Percentiles rank a stretch among this genome's conserved stretches.
These are phyloP conservation scores for Sphagnum fallax DNA, from an alignment of 228 moss, liverwort and hornwort species.

Conservation along the genomic window DNA sequence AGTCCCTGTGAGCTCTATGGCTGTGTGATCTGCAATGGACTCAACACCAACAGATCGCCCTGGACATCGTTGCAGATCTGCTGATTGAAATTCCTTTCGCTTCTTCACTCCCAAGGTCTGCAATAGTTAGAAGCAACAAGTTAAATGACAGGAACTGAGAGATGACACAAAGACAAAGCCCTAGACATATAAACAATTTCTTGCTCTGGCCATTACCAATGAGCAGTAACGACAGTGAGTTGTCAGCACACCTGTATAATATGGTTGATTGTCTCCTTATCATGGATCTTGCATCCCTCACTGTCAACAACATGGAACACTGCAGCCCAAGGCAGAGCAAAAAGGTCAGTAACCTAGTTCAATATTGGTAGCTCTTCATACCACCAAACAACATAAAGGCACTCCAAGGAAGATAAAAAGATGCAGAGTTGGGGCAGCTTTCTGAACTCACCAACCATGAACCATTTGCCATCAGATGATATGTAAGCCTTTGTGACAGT, in stretches of 20 bases:
- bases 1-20: constrained; percentile 37
- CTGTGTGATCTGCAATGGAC: constrained; percentile 22
- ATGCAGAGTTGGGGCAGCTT: neutral
- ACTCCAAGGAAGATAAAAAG: neutral
- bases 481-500: constrained; percentile 71
- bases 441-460: constrained; percentile 33
- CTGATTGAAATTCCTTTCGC: constrained; percentile 26
- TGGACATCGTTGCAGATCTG: constrained; percentile 21
- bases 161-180: neutral
- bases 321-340: constrained; percentile 2
- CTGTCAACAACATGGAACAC: constrained; percentile 45
- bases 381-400: too few species aligned
- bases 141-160: neutral
- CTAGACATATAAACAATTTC: neutral
- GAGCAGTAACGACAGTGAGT: neutral
- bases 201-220: neutral
- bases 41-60: constrained; percentile 17
- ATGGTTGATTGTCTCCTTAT: constrained; percentile 16
- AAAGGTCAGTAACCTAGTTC: too few species aligned
- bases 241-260: constrained; percentile 30
- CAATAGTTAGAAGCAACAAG: neutral
- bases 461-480: constrained; percentile 82
- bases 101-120: constrained; percentile 41
- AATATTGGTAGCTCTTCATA: neutral
- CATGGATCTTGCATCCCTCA: constrained; percentile 22